Evolutionary conservation across 805 yeast genomes (phyloP), one percentile per base, ranked within the genome.

Genomic region (Kodamaea fukazawae): DNA sequence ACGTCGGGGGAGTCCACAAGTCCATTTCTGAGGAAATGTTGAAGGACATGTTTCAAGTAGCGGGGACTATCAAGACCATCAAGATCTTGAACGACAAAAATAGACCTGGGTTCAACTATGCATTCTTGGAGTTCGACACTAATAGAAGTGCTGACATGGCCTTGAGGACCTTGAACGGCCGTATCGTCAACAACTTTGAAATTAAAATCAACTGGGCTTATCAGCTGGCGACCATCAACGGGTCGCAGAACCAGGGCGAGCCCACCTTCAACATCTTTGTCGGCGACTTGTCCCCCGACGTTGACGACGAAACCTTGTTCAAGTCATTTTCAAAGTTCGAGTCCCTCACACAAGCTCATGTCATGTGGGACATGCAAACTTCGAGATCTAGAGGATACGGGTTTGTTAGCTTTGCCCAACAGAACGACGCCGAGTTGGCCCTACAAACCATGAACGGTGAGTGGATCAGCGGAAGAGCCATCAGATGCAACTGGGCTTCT

Each of bases 341-440:
- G 12, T 75, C 88, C 1, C 67, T 85, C 52, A 66, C 78, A 34
- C 93, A 86, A 59, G 96, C 95, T 9, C 89, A 88, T 51, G 96
- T 88, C 23, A 89, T 88, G 96, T 88, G 96, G 96, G 96, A 89
- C 59, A 86, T 87, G 95, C 90, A 86, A 59, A 83, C 93, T 17
- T 93, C 95, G 31, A 73, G 96, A 57, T 86, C 95, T 2, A 73
- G 96, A 63, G 95, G 96, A 27, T 88, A 88, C 56, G 96, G 96
- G 2, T 88, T 89, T 61, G 93, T 87, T 9, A 81, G 91, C 1
- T 89, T 89, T 54, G 60, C 67, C 18, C 76, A 73, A 17, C 76
- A 73, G 46, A 62, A 67, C 13, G 91, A 86, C 48, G 96, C 96
- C 2, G 87, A 83, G 51, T 61, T 59, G 37, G 95, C 95, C 20